Evolutionary conservation across 192 early-diverging fungal genomes (phyloP).

Genomic region (Rhizoclosmatium globosum): DNA sequence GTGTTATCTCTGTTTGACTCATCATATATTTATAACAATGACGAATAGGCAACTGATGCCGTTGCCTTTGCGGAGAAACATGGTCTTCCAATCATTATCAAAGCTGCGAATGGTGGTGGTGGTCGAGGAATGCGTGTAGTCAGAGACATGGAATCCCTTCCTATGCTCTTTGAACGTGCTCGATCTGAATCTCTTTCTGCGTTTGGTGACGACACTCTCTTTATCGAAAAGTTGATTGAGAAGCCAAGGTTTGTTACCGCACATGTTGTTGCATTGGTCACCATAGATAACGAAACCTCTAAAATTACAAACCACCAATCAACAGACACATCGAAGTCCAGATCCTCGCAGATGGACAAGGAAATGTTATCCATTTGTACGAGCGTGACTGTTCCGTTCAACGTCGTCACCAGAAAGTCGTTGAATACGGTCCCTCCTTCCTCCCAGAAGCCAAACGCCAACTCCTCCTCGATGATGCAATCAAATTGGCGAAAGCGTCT

Average conservation of each 20-base stretch:
- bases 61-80: slow-evolving; percentile 77
- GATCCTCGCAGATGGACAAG: slow-evolving; percentile 82
- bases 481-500: slow-evolving; percentile 87
- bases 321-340: slow-evolving; percentile 94
- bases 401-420: slow-evolving; percentile 91
- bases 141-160: slow-evolving; percentile 74
- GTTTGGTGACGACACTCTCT: slow-evolving; percentile 96
- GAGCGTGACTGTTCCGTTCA: slow-evolving; percentile 99
- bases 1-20: neutral
- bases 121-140: slow-evolving; percentile 97
- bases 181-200: slow-evolving; percentile 88
- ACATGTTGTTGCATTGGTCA: neutral
- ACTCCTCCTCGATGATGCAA: slow-evolving; percentile 86
- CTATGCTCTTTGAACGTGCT: slow-evolving; percentile 82
- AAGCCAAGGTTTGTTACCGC: slow-evolving; percentile 62
- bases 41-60: slow-evolving; percentile 39
- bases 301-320: neutral
- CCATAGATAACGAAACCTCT: neutral
- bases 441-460: slow-evolving; percentile 65
- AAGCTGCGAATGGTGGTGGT: slow-evolving; percentile 96
- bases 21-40: no score
- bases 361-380: slow-evolving; percentile 89
- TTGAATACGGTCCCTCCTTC: slow-evolving; percentile 36
- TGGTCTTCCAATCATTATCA: slow-evolving; percentile 96
- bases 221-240: slow-evolving; percentile 93